Evolutionary conservation across 495 filamentous ascomycete species (phyloP).

Genomic region (Elasticomyces elasticus): DNA sequence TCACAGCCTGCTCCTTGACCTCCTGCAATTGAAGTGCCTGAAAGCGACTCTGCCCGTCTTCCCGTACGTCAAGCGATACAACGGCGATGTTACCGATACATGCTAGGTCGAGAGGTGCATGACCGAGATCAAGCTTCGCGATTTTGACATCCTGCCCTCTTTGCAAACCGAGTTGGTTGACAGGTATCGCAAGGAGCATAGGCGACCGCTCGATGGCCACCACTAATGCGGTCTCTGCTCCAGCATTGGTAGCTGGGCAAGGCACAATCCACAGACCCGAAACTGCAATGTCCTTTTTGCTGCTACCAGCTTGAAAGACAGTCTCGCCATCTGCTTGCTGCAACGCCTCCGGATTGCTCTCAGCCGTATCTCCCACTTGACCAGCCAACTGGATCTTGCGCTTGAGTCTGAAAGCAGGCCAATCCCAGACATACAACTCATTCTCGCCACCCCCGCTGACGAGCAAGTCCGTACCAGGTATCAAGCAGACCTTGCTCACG

Average conservation of each 20-base stretch:
- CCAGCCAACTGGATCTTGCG: not conserved
- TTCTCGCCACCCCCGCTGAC: conserved; percentile 83
- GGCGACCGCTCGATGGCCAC: conserved; percentile 1
- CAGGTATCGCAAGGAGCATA: not conserved
- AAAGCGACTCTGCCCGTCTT: not conserved
- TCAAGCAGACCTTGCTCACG: conserved; percentile 56
- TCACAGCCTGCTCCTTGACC: not conserved
- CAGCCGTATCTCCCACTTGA: not conserved
- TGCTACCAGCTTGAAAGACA: not conserved
- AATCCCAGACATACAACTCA: conserved; percentile 71
- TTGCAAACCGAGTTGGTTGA: not conserved
- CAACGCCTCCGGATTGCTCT: not conserved
- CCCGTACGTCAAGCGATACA: conserved; percentile 10
- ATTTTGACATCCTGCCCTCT: not conserved
- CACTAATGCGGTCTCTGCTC: not conserved
- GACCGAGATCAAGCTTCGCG: not conserved
- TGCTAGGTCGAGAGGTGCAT: conserved; percentile 6
- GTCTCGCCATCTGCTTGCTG: not conserved
- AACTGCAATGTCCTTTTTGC: not conserved
- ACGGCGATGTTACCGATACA: not conserved
- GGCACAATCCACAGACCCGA: conserved; percentile 15
- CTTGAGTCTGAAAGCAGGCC: conserved; percentile 35
- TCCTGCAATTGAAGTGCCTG: not conserved
- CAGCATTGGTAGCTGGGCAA: not conserved
- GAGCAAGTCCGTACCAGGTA: conserved; percentile 50